A percentile compares a stretch with the other conserved stretches of the same genome.
These are phyloP conservation scores for Naegleria gruberi DNA, from an alignment of 208 protist species.

Conservation along the genomic window DNA sequence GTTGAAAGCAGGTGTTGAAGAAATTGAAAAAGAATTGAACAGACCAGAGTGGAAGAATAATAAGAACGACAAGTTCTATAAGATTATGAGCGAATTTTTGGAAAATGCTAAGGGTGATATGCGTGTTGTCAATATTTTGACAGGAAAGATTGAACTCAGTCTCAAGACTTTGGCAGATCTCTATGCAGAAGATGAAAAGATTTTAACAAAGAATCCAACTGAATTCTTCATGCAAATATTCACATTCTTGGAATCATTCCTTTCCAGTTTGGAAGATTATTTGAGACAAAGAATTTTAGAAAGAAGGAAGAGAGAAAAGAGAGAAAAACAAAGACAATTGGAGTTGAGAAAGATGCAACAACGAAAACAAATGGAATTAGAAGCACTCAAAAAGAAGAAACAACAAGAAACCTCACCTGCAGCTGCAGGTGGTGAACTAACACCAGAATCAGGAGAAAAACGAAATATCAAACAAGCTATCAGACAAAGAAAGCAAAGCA, in stretches of 20 bases:
- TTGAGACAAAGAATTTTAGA: not conserved
- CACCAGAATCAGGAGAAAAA: not conserved
- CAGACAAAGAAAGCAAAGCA: not conserved
- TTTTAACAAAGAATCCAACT: not conserved
- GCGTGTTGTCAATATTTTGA: not conserved
- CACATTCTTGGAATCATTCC: not conserved
- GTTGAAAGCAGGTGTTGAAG: not conserved
- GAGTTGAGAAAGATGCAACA: not conserved
- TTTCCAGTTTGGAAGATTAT: not conserved
- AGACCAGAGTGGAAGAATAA: not conserved
- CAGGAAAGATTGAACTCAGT: not conserved
- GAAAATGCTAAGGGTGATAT: not conserved
- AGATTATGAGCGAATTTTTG: not conserved
- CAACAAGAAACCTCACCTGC: not conserved
- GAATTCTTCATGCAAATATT: not conserved
- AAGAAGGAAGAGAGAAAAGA: not conserved
- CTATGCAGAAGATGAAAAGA: conserved; percentile 3
- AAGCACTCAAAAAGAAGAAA: not conserved
- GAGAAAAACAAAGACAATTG: not conserved
- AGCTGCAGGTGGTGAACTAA: not conserved
- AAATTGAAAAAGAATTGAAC: not conserved
- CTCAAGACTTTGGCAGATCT: not conserved
- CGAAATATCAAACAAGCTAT: not conserved
- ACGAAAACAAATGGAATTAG: not conserved
- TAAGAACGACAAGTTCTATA: not conserved